Base-by-base conservation (phyloP, 2,329 filamentous ascomycete genomes). In the Paraconiothyrium sp. region DNA sequence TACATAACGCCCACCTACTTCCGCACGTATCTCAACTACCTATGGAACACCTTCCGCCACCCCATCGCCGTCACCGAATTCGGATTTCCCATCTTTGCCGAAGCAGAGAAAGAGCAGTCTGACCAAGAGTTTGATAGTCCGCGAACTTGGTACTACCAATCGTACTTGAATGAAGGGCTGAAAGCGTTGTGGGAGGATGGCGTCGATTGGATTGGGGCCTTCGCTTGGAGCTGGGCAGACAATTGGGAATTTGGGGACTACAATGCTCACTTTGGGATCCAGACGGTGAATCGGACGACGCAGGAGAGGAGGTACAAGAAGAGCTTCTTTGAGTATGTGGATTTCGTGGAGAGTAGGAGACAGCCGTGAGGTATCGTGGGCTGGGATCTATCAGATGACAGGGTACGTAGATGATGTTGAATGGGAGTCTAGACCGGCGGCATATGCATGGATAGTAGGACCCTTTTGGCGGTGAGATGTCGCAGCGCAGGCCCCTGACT, bases 1-100 rank as follows among this genome's bases (percentile, higher is more conserved):
- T 88, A 88, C 73, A 84, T 85, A 37, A 85, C 87, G 0, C 87
- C 87, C 0, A 81, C 80, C 2, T 88, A 87, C 65, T 80, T 90
- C n/a, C 81, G 85, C 56, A 80, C 79, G 57, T 84, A 85, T 63
- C 78, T 88, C 4, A 83, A 79, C 65, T 89, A 88, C 67, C 75
- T 90, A 2, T 86, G 83, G 80, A 88, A 88, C 72, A 88, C 84
- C 0, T 90, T 84, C 79, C 81, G 76, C 35, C 71, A 74, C 0
- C 84, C 84, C 0, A 77, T 85, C 8, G 77, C 79, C 24, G 75
- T 88, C 5, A 81, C 82, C 7, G 86, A 89, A 68, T 88, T 88
- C 63, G 87, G 87, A 0, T 88, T 86, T 68, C 84, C 85, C 4
- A 81, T 86, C 0, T 85, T 81, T 52, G 80, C 68, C 9, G 85